Evolutionary conservation across 495 filamentous ascomycete species (phyloP).

Genomic region (Pseudevernia furfuracea): DNA sequence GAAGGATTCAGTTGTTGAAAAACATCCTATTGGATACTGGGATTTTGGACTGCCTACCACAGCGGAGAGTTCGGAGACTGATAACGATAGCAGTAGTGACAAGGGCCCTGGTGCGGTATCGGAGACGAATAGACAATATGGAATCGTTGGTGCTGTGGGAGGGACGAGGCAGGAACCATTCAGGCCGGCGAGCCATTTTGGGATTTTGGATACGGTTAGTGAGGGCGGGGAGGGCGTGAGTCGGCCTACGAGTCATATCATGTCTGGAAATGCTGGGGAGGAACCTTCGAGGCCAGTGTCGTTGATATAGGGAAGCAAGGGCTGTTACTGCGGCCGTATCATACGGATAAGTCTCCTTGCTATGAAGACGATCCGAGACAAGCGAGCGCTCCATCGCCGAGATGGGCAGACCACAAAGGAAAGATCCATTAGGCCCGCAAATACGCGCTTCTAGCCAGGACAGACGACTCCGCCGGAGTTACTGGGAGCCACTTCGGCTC

Average conservation of each 20-base stretch:
- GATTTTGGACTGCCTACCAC: constrained; percentile 11
- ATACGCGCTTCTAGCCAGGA: not conserved
- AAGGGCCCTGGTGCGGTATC: not conserved
- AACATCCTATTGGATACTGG: constrained; percentile 5
- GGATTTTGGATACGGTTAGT: constrained; percentile 1
- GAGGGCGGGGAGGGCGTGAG: not conserved
- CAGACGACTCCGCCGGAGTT: not conserved
- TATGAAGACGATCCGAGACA: not conserved
- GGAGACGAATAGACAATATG: not conserved
- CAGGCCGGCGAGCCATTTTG: not conserved
- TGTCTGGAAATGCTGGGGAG: not conserved
- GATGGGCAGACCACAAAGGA: not conserved
- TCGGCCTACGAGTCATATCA: not conserved
- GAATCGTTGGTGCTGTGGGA: not conserved
- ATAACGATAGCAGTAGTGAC: not conserved
- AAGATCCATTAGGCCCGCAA: not conserved
- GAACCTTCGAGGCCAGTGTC: not conserved
- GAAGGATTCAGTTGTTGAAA: constrained; percentile 5
- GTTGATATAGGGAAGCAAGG: not conserved
- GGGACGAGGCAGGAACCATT: constrained; percentile 2
- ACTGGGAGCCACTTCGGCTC: not conserved
- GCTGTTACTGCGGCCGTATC: not conserved
- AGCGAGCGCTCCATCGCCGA: not conserved
- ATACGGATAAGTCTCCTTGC: not conserved
- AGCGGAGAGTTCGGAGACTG: not conserved